Percentiles rank a stretch among this genome's conserved stretches.
These are phyloP conservation scores for Lactarius trivialis DNA, from an alignment of 768 basidiomycete species.

Conservation along the genomic window DNA sequence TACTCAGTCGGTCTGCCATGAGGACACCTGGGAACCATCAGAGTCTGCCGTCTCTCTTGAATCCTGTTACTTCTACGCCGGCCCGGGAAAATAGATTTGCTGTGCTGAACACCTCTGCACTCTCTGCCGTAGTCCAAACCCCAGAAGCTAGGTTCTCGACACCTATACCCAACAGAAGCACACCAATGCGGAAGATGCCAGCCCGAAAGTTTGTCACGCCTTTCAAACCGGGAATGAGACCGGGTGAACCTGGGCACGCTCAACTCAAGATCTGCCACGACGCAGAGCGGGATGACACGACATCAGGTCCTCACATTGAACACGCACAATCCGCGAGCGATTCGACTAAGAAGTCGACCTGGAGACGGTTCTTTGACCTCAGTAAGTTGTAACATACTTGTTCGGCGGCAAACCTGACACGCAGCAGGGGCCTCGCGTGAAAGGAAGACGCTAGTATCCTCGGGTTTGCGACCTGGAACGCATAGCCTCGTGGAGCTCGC, in stretches of 20 bases:
- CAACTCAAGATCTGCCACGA: slow-evolving; percentile 15
- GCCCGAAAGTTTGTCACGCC: slow-evolving; percentile 45
- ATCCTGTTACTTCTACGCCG: slow-evolving; percentile 6
- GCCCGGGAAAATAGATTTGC: neutral
- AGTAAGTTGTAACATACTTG: neutral
- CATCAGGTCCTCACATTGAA: neutral
- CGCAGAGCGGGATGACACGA: neutral
- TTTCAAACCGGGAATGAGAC: slow-evolving; percentile 50
- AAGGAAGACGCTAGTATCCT: slow-evolving; percentile 42
- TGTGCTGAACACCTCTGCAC: neutral
- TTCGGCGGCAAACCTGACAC: neutral
- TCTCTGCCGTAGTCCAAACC: neutral
- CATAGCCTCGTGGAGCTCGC: slow-evolving; percentile 40
- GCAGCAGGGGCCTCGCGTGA: slow-evolving; percentile 21
- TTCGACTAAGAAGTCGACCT: neutral
- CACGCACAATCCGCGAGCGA: neutral
- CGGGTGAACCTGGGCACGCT: slow-evolving; percentile 36
- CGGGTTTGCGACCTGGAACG: slow-evolving; percentile 45
- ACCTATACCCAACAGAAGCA: slow-evolving; percentile 1
- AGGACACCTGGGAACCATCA: neutral
- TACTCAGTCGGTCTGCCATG: slow-evolving; percentile 1
- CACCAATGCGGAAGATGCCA: slow-evolving; percentile 8
- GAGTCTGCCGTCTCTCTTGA: neutral
- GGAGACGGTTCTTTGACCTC: slow-evolving; percentile 16
- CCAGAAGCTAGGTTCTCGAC: slow-evolving; percentile 10